phyloP scores from a whole-genome alignment of 1,139 yeast genomes.

The Protomyces arabidopsidicola region DNA sequence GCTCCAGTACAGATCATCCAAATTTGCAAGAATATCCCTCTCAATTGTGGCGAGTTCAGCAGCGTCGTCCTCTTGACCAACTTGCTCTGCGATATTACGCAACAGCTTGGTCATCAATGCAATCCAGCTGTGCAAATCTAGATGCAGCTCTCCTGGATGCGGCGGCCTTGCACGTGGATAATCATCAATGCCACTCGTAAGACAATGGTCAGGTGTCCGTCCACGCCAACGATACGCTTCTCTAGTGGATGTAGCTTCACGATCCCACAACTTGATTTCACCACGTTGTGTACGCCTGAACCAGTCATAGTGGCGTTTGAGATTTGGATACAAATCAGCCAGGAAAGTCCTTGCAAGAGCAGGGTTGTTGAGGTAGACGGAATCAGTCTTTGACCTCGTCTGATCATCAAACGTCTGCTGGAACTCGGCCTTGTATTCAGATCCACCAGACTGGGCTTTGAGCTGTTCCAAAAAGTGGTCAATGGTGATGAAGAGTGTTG shows the following conservation, averaged over 20 bases:
- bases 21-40: slow-evolving; percentile 53
- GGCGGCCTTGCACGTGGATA: slow-evolving; percentile 83
- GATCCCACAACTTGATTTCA: slow-evolving; percentile 57
- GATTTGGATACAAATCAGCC: slow-evolving; percentile 63
- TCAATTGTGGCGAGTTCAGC: slow-evolving; percentile 52
- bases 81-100: slow-evolving; percentile 64
- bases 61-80: slow-evolving; percentile 58
- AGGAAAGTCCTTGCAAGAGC: slow-evolving; percentile 61
- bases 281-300: slow-evolving; percentile 80
- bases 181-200: slow-evolving; percentile 93
- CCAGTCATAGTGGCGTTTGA: slow-evolving; percentile 77
- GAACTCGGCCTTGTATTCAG: not conserved
- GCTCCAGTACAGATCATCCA: slow-evolving; percentile 78
- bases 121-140: slow-evolving; percentile 87
- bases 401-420: slow-evolving; percentile 36
- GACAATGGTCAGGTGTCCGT: slow-evolving; percentile 73
- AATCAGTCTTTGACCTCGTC: slow-evolving; percentile 42
- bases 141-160: slow-evolving; percentile 83
- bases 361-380: slow-evolving; percentile 55
- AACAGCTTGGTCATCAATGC: slow-evolving; percentile 86
- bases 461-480: slow-evolving; percentile 52
- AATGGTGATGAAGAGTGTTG: slow-evolving; percentile 79
- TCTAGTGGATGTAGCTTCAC: slow-evolving; percentile 50
- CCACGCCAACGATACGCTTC: slow-evolving; percentile 94
- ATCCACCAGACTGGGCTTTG: slow-evolving; percentile 9